These are phyloP conservation scores for Argentina anserina DNA, from an alignment of 306 rosid species.

Conservation along the genomic window DNA sequence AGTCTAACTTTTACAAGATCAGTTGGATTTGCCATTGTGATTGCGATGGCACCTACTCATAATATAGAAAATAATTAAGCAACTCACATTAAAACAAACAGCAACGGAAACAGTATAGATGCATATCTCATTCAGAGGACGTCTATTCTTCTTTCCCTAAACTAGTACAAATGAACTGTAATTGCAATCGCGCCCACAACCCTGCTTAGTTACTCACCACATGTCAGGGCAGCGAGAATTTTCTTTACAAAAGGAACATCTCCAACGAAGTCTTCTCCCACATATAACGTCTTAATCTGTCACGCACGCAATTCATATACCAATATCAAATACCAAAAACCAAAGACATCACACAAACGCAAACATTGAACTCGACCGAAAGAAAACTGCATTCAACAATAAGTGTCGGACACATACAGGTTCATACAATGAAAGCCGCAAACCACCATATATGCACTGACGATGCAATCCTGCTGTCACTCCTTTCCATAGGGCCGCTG, in stretches of 20 bases:
- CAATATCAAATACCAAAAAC: not conserved
- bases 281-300: slow-evolving; percentile 58
- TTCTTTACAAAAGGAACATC: slow-evolving; percentile 85
- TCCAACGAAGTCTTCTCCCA: slow-evolving; percentile 75
- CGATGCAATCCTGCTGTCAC: slow-evolving; percentile 91
- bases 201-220: slow-evolving; percentile 58
- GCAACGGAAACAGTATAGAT: not conserved
- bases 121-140: too few relatives aligned
- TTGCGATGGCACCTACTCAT: slow-evolving; percentile 69
- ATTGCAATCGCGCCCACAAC: slow-evolving; percentile 18
- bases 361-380: not conserved
- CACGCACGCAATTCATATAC: not conserved
- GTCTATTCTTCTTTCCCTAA: not conserved
- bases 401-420: slow-evolving; percentile 56
- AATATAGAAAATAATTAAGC: slow-evolving; percentile 16
- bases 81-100: not conserved
- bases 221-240: slow-evolving; percentile 84
- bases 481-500: slow-evolving; percentile 87
- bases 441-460: slow-evolving; percentile 84
- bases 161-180: slow-evolving; percentile 6
- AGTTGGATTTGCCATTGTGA: slow-evolving; percentile 88
- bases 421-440: slow-evolving; percentile 85
- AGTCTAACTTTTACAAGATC: slow-evolving; percentile 96
- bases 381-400: not conserved
- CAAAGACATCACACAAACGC: not conserved